Percentiles rank a stretch among this genome's conserved stretches.
Evolutionary conservation across 768 basidiomycete species (phyloP).

Genomic region (Bullera alba): DNA sequence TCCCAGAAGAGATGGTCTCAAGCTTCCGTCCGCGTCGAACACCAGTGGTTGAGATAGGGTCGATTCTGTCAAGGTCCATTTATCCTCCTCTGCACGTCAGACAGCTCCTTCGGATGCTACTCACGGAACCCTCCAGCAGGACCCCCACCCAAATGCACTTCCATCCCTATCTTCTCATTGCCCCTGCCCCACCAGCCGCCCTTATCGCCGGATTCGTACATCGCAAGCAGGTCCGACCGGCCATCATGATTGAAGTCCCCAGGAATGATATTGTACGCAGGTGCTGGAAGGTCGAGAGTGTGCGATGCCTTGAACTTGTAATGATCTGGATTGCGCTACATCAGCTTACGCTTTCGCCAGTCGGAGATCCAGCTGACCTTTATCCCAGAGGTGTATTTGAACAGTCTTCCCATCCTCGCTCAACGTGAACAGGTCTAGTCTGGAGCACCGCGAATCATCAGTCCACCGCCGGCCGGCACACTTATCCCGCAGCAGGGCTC

Average conservation of each 20-base stretch:
- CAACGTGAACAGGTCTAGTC: conserved; percentile 73
- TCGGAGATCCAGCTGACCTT: conserved; percentile 57
- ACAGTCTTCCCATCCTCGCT: conserved; percentile 68
- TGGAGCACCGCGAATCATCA: conserved; percentile 40
- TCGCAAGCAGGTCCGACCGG: conserved; percentile 78
- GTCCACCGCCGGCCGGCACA: conserved; percentile 7
- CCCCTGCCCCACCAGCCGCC: conserved; percentile 47
- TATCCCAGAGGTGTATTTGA: conserved; percentile 72
- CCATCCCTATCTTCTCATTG: conserved; percentile 54
- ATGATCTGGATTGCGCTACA: conserved; percentile 50
- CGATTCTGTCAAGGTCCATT: conserved; percentile 47
- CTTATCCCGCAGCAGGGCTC: conserved; percentile 46
- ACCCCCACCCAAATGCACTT: conserved; percentile 68
- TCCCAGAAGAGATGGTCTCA: conserved; percentile 82
- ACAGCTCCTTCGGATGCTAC: background rate
- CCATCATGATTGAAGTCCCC: conserved; percentile 93
- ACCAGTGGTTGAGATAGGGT: conserved; percentile 72
- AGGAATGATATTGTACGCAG: conserved; percentile 75
- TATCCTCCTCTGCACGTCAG: background rate
- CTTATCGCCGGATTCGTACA: conserved; percentile 55
- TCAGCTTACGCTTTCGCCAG: conserved; percentile 51
- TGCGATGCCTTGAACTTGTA: conserved; percentile 26
- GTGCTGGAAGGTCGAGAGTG: conserved; percentile 29
- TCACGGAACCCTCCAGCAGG: conserved; percentile 41
- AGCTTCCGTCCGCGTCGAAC: conserved; percentile 77